Evolutionary conservation across 495 filamentous ascomycete species (phyloP), one percentile per base, ranked within the genome.

Genomic region (Talaromyces stipitatus): DNA sequence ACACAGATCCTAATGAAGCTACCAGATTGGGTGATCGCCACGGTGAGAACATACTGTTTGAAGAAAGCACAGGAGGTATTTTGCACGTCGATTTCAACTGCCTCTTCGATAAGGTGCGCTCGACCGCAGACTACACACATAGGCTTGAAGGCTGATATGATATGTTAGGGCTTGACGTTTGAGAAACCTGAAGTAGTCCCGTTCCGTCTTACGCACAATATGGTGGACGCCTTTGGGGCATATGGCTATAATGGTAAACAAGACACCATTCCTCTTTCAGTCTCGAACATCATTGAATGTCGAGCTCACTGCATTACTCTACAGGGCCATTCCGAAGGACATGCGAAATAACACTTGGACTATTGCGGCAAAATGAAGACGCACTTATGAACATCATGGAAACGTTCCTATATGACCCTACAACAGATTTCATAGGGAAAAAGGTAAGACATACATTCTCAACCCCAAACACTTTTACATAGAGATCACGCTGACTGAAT

Each of bases 21-120:
- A 20, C 59, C 46, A 82, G 80, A 14, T 82, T 99, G 3, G 94
- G 94, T 33, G 94, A 99, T 67, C 90, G 94, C n/a, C 94, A 99
- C 70, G 92, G 92, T 55, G 94, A 97, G 72, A 99, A 99, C 69
- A 89, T 99, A 51, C 81, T 96, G 30, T 89, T 97, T 50, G 91
- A 97, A 69, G 90, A 96, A 78, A 85, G 86, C 32, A 95, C 91
- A 59, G 94, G 95, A 46, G 95, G 95, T 55, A 85, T 95, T 23
- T 85, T 97, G 64, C 94, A 99, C 72, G 94, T 99, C 51, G 94
- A 99, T 73, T 99, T 99, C 80, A 99, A 99, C 72, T 99, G 94
- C 72, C 86, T 99, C 20, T 99, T 99, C 70, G 95, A 99, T 77
- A 99, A 97, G 74, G 73, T 76, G 60, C 45, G 58, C 23, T 28